A percentile compares a stretch with the other conserved stretches of the same genome.
Conservation (phyloP, 192 early-diverging fungal genomes). For the Gaertneriomyces sp. region DNA sequence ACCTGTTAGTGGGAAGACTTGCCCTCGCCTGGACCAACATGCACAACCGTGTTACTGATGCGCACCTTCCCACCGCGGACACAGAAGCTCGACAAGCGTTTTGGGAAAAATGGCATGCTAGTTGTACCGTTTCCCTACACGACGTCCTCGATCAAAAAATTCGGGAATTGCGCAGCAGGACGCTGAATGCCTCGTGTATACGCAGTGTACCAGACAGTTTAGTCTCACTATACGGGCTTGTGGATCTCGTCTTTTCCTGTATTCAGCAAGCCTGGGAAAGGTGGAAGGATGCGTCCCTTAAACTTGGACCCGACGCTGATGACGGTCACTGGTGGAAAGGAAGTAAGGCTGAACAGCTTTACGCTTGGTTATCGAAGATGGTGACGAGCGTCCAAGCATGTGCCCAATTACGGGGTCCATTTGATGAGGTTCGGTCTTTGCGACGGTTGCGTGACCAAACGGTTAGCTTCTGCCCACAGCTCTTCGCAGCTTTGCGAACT, state of each 20-base stretch:
- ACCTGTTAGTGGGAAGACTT: neutral
- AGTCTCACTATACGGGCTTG: neutral
- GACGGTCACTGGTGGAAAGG: neutral
- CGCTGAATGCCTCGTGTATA: neutral
- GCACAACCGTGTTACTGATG: neutral
- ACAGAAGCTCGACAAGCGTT: neutral
- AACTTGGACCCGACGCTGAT: neutral
- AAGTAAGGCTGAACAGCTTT: neutral
- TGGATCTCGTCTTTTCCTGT: neutral
- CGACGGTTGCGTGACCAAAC: neutral
- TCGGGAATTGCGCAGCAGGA: neutral
- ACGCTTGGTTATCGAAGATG: neutral
- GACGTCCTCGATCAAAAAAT: neutral
- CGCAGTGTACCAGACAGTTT: neutral
- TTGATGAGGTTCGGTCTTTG: neutral
- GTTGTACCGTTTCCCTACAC: neutral
- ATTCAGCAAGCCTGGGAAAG: neutral
- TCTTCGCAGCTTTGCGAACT: neutral
- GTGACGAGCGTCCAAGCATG: neutral
- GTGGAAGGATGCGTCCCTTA: neutral
- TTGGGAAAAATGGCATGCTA: constrained; percentile 1
- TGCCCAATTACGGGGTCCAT: neutral
- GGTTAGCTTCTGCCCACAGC: neutral
- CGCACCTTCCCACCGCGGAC: neutral
- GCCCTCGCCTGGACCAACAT: constrained; percentile 2